Conservation (phyloP, 176 grass and related monocot genomes). For the Triticum monococcum region DNA sequence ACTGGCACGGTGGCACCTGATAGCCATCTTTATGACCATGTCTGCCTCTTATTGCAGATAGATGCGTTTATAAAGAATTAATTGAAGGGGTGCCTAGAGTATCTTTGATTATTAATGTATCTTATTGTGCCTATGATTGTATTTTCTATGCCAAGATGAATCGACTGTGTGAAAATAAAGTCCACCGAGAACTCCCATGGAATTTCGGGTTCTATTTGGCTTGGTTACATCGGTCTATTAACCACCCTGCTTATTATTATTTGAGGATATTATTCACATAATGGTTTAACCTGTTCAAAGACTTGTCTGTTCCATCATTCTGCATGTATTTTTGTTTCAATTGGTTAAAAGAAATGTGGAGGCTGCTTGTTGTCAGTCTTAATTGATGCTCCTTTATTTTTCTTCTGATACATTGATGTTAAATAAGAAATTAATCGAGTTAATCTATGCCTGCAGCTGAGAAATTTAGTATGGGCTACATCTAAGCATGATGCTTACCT, state of each 20-base stretch:
- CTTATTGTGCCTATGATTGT: not conserved
- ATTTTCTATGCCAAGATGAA: not conserved
- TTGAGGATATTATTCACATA: not conserved
- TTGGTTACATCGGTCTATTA: not conserved
- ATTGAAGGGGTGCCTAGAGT: not conserved
- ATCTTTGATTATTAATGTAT: not conserved
- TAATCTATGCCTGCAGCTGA: conserved; percentile 54
- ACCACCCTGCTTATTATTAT: not conserved
- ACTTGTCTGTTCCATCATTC: not conserved
- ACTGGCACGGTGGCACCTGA: not conserved
- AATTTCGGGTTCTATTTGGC: not conserved
- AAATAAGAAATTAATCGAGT: not conserved
- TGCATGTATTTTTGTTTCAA: not conserved
- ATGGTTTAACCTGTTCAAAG: not conserved
- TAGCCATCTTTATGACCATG: not conserved
- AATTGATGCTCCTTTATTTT: conserved; percentile 5
- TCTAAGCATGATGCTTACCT: conserved; percentile 81
- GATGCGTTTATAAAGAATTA: not conserved
- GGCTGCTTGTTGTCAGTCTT: conserved; percentile 6
- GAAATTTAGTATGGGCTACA: conserved; percentile 90
- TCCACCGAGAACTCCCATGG: not conserved
- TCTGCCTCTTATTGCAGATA: not conserved
- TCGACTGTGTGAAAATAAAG: not conserved
- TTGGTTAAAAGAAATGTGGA: not conserved
- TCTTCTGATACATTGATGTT: not conserved